phyloP scores from a whole-genome alignment of 129 eudicot species.

The Escallonia rubra region DNA sequence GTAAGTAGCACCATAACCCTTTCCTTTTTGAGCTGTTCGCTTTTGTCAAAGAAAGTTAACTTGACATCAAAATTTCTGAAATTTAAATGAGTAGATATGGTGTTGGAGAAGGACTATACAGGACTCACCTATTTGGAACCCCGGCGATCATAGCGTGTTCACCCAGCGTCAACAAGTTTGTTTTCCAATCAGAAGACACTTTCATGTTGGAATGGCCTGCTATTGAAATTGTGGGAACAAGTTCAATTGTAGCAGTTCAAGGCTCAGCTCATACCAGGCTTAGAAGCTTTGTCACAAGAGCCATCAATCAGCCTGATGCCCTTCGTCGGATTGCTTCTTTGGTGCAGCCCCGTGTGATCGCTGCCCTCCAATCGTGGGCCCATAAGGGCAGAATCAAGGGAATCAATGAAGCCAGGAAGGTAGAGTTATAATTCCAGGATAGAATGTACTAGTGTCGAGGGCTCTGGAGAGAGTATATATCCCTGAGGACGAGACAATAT shows the following conservation, averaged over 20 bases:
- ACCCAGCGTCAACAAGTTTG: conserved; percentile 32
- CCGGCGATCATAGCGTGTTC: conserved; percentile 37
- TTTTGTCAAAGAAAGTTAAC: no score
- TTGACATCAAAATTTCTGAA: no score
- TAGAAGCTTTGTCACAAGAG: conserved; percentile 37
- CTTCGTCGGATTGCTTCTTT: conserved; percentile 42
- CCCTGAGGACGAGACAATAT: no score
- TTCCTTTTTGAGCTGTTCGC: no score
- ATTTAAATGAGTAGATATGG: conserved; percentile 23
- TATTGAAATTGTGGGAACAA: conserved; percentile 26
- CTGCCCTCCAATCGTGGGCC: conserved; percentile 57
- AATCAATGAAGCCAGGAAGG: conserved; percentile 43
- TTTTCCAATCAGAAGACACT: conserved; percentile 19
- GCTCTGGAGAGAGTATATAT: no score
- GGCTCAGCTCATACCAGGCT: conserved; percentile 42
- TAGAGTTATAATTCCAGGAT: neutral
- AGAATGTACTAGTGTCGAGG: no score
- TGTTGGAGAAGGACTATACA: conserved; percentile 32
- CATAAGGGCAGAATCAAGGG: conserved; percentile 26
- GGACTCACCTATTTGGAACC: conserved; percentile 42
- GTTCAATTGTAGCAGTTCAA: conserved; percentile 35
- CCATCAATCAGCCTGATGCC: conserved; percentile 59
- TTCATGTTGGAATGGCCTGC: conserved; percentile 34
- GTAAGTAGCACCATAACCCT: neutral
- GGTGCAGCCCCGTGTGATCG: conserved; percentile 51